Percentiles rank a stretch among this genome's conserved stretches.
Evolutionary conservation across 805 yeast genomes (phyloP).

Genomic region (Kluyveromyces aestuarii): DNA sequence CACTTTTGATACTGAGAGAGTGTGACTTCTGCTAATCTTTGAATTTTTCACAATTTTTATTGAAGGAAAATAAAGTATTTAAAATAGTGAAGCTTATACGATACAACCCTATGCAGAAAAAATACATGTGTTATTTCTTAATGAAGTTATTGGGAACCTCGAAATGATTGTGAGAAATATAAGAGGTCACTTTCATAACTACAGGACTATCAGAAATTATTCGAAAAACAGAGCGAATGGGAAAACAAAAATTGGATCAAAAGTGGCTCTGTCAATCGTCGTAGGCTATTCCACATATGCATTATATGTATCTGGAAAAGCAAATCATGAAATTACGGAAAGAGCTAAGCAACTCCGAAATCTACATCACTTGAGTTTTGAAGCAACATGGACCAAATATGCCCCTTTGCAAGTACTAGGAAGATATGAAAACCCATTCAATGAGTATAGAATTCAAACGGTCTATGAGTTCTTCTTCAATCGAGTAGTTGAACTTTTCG

Average conservation of each 20-base stretch:
- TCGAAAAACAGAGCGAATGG: background rate
- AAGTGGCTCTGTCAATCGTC: constrained; percentile 16
- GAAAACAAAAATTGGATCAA: constrained; percentile 2
- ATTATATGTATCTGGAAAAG: constrained; percentile 45
- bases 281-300: constrained; percentile 58
- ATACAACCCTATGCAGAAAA: background rate
- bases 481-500: constrained; percentile 61
- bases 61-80: background rate
- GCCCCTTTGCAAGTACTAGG: constrained; percentile 54
- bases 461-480: constrained; percentile 74
- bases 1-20: too few relatives aligned
- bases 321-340: constrained; percentile 44
- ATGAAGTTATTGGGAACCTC: background rate
- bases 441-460: constrained; percentile 84
- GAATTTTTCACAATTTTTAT: background rate
- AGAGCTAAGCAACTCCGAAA: constrained; percentile 27
- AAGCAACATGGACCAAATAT: constrained; percentile 28
- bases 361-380: constrained; percentile 6
- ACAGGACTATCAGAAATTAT: background rate
- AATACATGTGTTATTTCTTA: background rate
- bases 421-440: constrained; percentile 82
- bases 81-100: too few relatives aligned
- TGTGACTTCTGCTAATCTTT: background rate
- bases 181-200: background rate
- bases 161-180: background rate